Percentiles rank a stretch among this genome's conserved stretches.
These are phyloP conservation scores for Neonectria sp. DNA, from an alignment of 2,329 filamentous ascomycete genomes.

Conservation along the genomic window DNA sequence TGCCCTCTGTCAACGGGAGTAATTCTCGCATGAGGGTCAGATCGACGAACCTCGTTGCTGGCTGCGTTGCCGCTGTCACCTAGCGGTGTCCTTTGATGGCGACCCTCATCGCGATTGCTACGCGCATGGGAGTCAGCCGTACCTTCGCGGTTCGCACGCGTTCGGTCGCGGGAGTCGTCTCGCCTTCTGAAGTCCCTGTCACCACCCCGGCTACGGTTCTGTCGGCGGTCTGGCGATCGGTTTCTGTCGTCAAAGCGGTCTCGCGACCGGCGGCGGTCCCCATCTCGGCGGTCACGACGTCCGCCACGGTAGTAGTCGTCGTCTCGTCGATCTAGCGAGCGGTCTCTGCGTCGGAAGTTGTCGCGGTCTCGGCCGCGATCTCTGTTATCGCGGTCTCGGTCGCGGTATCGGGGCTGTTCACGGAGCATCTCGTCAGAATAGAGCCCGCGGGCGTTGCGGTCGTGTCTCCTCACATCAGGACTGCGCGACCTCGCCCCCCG, in stretches of 20 bases:
- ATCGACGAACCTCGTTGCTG: slow-evolving; percentile 69
- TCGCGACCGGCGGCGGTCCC: slow-evolving; percentile 76
- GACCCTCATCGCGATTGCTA: slow-evolving; percentile 76
- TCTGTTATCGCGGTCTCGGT: slow-evolving; percentile 66
- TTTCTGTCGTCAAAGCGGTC: slow-evolving; percentile 73
- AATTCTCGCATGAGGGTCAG: slow-evolving; percentile 1
- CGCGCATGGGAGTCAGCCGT: slow-evolving; percentile 80
- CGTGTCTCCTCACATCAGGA: slow-evolving; percentile 69
- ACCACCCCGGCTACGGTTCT: slow-evolving; percentile 75
- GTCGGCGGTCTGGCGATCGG: slow-evolving; percentile 71
- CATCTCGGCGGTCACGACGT: slow-evolving; percentile 68
- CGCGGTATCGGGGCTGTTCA: slow-evolving; percentile 71
- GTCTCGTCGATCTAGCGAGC: slow-evolving; percentile 77
- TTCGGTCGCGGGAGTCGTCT: slow-evolving; percentile 80
- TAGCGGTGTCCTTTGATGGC: slow-evolving; percentile 65
- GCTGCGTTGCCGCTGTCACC: slow-evolving; percentile 65
- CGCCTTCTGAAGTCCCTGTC: slow-evolving; percentile 77
- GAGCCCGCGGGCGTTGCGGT: slow-evolving; percentile 39
- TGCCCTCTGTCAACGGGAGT: slow-evolving; percentile 54
- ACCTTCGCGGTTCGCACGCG: slow-evolving; percentile 75
- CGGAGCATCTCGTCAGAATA: slow-evolving; percentile 57
- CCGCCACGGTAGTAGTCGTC: slow-evolving; percentile 75
- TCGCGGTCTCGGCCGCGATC: slow-evolving; percentile 69
- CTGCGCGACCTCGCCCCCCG: slow-evolving; percentile 75
- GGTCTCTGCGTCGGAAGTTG: slow-evolving; percentile 76